Conservation (phyloP, 164 flowering plant genomes). For the Magnolia changhungtana region DNA sequence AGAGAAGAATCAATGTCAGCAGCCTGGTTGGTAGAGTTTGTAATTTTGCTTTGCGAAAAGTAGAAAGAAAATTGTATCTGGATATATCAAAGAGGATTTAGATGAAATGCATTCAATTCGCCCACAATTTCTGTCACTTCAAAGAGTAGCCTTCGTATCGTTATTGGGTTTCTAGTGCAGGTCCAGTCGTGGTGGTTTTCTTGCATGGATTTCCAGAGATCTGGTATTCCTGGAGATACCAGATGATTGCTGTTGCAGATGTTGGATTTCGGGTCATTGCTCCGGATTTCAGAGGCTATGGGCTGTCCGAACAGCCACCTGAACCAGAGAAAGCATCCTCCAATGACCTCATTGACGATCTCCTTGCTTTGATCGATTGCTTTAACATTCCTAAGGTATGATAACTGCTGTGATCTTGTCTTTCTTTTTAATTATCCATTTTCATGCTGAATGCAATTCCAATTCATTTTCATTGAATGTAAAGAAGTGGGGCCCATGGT, state of each 20-base stretch:
- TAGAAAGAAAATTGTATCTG: neutral
- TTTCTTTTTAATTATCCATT: neutral
- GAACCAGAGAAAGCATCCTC: constrained; percentile 36
- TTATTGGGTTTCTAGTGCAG: neutral
- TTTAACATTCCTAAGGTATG: constrained; percentile 23
- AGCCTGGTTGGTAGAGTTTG: neutral
- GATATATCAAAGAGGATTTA: neutral
- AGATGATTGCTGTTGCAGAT: constrained; percentile 47
- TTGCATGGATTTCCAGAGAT: constrained; percentile 50
- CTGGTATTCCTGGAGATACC: constrained; percentile 60
- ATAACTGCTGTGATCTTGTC: neutral
- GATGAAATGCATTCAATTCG: neutral
- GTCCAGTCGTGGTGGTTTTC: constrained; percentile 18
- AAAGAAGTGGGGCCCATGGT: neutral
- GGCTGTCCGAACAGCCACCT: constrained; percentile 49
- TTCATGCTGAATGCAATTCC: neutral
- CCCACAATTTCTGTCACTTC: neutral
- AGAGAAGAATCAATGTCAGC: neutral
- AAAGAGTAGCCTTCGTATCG: neutral
- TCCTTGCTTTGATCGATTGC: constrained; percentile 23
- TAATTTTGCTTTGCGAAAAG: too few relatives aligned
- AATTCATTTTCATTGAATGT: neutral
- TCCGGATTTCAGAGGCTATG: constrained; percentile 52
- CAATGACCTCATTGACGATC: constrained; percentile 26
- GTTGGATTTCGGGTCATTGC: constrained; percentile 51